phyloP scores from a whole-genome alignment of 257 asterid species.

The Primulina tabacum region DNA sequence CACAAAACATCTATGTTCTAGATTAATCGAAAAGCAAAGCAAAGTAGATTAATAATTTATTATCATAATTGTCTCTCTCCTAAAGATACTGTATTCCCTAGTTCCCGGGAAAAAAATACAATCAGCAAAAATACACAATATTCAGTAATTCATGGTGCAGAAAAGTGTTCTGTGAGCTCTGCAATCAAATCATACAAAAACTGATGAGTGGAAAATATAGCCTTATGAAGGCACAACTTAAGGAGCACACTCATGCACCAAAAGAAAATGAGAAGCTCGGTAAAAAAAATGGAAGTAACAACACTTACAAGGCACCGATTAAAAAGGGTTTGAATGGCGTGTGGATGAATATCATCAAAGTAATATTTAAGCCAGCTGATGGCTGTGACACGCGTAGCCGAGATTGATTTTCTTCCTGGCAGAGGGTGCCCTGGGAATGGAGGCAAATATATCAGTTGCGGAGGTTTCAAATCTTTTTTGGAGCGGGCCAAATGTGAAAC shows the following conservation, averaged over 20 bases:
- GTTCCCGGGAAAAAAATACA: no score
- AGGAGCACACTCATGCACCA: background rate
- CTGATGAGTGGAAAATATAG: background rate
- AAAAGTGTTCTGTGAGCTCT: background rate
- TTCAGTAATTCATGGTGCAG: background rate
- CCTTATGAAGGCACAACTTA: background rate
- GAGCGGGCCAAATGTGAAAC: slow-evolving; percentile 63
- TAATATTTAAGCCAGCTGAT: slow-evolving; percentile 95
- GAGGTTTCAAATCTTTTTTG: slow-evolving; percentile 69
- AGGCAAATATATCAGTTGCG: slow-evolving; percentile 76
- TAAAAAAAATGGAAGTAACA: background rate
- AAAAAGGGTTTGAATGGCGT: slow-evolving; percentile 64
- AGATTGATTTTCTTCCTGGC: slow-evolving; percentile 58
- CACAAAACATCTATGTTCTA: slow-evolving; percentile 4
- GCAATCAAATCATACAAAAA: background rate
- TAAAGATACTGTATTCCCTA: no score
- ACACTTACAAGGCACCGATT: slow-evolving; percentile 71
- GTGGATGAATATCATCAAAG: slow-evolving; percentile 65
- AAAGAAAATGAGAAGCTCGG: background rate
- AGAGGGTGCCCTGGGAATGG: slow-evolving; percentile 82
- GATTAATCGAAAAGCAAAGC: background rate
- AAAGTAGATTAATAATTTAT: background rate
- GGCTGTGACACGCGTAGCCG: slow-evolving; percentile 61
- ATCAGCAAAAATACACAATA: no score
- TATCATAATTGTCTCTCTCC: no score